Percentiles rank a stretch among this genome's conserved stretches.
Conservation (phyloP, 148 eudicot species). For the Hydrangea macrophylla region DNA sequence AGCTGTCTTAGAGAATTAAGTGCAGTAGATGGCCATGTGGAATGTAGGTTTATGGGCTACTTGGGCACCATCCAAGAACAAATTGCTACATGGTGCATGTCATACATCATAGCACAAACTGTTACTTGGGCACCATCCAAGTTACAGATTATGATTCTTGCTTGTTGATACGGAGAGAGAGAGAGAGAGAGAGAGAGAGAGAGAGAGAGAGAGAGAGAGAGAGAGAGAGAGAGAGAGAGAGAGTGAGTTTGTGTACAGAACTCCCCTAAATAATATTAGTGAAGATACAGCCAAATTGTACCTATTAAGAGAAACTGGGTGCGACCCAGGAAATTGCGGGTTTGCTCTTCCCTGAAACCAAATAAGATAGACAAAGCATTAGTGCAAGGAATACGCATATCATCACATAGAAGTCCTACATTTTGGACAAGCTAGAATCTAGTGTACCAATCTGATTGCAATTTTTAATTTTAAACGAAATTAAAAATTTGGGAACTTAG, state of each 20-base stretch:
- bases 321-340: slow-evolving; percentile 89
- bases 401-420: not conserved
- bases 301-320: slow-evolving; percentile 98
- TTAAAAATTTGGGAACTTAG: not conserved
- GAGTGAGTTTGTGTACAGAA: not conserved
- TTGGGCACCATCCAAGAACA: too few relatives aligned
- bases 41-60: not conserved
- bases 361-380: slow-evolving; percentile 7
- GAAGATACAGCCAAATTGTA: slow-evolving; percentile 15
- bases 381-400: not conserved
- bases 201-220: too few relatives aligned
- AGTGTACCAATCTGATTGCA: too few relatives aligned
- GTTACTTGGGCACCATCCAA: too few relatives aligned
- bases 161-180: not conserved
- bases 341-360: slow-evolving; percentile 57
- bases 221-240: too few relatives aligned
- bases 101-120: too few relatives aligned
- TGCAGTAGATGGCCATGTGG: not conserved
- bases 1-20: not conserved
- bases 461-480: not conserved
- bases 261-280: not conserved
- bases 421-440: too few relatives aligned
- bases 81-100: too few relatives aligned
- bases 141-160: not conserved
- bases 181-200: too few relatives aligned